A percentile compares a stretch with the other conserved stretches of the same genome.
These are phyloP conservation scores for Lactarius indigo DNA, from an alignment of 768 basidiomycete species.

Conservation along the genomic window DNA sequence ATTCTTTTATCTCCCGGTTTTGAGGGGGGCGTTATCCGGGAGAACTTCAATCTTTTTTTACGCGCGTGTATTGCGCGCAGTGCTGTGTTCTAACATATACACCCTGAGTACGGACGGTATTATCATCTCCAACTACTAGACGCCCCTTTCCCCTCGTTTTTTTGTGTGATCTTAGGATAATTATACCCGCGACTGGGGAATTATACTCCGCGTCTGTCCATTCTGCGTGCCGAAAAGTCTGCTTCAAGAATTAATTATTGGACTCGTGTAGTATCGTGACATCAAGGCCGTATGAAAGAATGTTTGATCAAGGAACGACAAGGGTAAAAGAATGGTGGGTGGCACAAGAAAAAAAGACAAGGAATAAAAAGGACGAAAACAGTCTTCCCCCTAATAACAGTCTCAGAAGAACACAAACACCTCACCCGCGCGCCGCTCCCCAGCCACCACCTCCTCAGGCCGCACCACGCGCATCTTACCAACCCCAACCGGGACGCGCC, in stretches of 20 bases:
- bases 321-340: background rate
- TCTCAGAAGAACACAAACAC: constrained; percentile 12
- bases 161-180: background rate
- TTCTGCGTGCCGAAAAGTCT: background rate
- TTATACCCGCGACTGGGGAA: background rate
- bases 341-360: background rate
- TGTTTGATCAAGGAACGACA: background rate
- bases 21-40: background rate
- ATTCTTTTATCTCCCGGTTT: background rate
- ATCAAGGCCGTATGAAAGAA: background rate
- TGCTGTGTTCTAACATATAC: constrained; percentile 7
- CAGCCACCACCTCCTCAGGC: constrained; percentile 3
- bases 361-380: background rate
- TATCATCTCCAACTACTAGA: constrained; percentile 13
- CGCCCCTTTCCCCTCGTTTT: background rate
- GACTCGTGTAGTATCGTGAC: background rate
- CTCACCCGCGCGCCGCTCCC: constrained; percentile 3
- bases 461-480: constrained; percentile 14
- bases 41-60: background rate
- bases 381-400: too few species aligned
- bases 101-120: constrained; percentile 15
- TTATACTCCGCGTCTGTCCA: background rate
- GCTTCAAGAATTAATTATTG: background rate
- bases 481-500: background rate
- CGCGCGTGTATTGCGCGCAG: background rate